These are phyloP conservation scores for Malus fusca DNA, from an alignment of 306 rosid genomes.

Conservation along the genomic window DNA sequence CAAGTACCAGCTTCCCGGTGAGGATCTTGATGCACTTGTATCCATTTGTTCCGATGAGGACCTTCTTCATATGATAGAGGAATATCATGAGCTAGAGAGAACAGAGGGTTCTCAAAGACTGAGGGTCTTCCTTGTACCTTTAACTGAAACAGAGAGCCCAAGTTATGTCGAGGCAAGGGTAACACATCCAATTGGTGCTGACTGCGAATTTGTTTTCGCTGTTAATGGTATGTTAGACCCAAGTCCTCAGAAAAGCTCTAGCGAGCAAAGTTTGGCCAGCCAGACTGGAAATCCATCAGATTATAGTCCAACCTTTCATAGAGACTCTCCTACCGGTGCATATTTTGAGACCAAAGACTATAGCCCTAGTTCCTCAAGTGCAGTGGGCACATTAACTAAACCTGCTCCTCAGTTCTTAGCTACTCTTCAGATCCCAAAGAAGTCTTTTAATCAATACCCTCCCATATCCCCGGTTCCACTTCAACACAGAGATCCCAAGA, in stretches of 20 bases:
- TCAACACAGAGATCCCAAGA: constrained; percentile 42
- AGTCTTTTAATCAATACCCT: constrained; percentile 40
- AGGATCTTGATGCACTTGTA: constrained; percentile 93
- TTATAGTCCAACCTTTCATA: constrained; percentile 45
- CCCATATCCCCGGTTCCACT: constrained; percentile 29
- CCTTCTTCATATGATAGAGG: constrained; percentile 87
- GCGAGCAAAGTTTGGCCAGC: constrained; percentile 49
- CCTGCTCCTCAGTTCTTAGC: constrained; percentile 41
- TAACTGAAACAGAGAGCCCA: constrained; percentile 63
- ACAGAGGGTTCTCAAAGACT: constrained; percentile 67
- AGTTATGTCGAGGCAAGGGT: constrained; percentile 46
- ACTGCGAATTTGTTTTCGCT: constrained; percentile 69
- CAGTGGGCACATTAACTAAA: constrained; percentile 30
- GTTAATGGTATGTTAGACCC: constrained; percentile 64
- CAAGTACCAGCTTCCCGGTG: constrained; percentile 96
- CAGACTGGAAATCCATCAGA: constrained; percentile 51
- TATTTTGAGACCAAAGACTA: constrained; percentile 43
- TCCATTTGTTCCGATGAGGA: constrained; percentile 92
- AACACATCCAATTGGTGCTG: constrained; percentile 42
- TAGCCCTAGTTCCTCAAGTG: constrained; percentile 36
- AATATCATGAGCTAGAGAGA: constrained; percentile 73
- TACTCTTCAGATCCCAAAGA: constrained; percentile 35
- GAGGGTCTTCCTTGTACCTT: constrained; percentile 72
- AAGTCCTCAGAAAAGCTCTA: constrained; percentile 46
- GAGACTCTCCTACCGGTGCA: constrained; percentile 40